These are phyloP conservation scores for Euphorbia peplus DNA, from an alignment of 345 rosid genomes.

Conservation along the genomic window DNA sequence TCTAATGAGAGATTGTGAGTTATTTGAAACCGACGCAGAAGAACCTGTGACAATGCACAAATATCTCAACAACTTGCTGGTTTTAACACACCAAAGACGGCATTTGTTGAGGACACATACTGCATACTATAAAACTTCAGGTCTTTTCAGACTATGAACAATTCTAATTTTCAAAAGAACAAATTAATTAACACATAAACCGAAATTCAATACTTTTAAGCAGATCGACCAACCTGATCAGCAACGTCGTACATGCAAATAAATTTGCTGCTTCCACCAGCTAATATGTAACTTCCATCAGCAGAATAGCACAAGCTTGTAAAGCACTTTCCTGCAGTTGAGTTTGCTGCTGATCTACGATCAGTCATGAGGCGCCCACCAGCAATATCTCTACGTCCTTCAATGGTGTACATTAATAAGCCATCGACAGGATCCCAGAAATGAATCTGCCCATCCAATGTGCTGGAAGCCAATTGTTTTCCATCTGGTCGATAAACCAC, in stretches of 20 bases:
- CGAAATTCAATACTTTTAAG: neutral
- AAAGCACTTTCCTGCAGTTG: slow-evolving; percentile 92
- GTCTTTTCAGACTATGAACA: neutral
- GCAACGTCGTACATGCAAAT: slow-evolving; percentile 95
- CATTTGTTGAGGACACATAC: neutral
- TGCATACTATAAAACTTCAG: neutral
- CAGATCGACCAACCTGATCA: slow-evolving; percentile 67
- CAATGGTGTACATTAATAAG: slow-evolving; percentile 79
- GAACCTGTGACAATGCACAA: slow-evolving; percentile 46
- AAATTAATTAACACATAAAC: neutral
- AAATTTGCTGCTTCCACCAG: slow-evolving; percentile 94
- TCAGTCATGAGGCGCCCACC: slow-evolving; percentile 92
- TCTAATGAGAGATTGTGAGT: slow-evolving; percentile 81
- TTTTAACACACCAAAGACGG: neutral
- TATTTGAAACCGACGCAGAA: slow-evolving; percentile 79
- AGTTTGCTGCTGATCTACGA: slow-evolving; percentile 89
- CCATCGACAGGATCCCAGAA: slow-evolving; percentile 98
- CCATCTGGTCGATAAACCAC: slow-evolving; percentile 94
- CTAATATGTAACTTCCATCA: slow-evolving; percentile 91
- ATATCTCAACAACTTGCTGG: neutral
- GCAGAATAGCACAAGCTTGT: slow-evolving; percentile 88
- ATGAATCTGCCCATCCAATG: slow-evolving; percentile 91
- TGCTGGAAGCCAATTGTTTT: slow-evolving; percentile 81
- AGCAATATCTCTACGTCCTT: slow-evolving; percentile 94
- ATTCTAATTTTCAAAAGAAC: neutral